Percentiles rank a stretch among this genome's conserved stretches.
Conservation (phyloP, 208 protist species). For the Trypanosomatidae sp. region DNA sequence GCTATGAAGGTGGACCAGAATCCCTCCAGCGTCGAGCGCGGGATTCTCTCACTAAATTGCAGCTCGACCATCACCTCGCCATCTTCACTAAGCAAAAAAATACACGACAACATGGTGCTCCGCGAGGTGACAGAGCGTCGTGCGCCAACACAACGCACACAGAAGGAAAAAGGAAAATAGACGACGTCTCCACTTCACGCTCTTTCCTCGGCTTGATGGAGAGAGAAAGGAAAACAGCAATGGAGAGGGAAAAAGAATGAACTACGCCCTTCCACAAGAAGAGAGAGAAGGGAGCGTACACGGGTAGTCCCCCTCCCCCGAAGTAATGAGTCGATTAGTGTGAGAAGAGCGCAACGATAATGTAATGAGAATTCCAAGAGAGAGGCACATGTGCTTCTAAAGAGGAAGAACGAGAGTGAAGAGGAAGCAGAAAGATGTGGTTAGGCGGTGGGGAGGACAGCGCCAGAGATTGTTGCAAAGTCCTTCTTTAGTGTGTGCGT, state of each 20-base stretch:
- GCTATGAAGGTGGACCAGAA: conserved; percentile 77
- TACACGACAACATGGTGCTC: conserved; percentile 56
- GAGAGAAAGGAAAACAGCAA: background rate
- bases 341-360: background rate
- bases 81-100: conserved; percentile 73
- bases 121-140: background rate
- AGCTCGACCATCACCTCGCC: conserved; percentile 91
- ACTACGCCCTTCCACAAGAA: background rate
- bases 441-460: background rate
- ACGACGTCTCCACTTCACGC: background rate
- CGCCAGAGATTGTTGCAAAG: background rate
- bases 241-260: background rate
- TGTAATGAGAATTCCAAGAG: background rate
- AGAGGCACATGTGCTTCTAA: background rate
- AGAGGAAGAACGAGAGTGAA: background rate
- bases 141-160: background rate
- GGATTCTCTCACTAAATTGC: conserved; percentile 74
- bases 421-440: background rate
- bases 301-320: background rate
- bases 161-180: background rate
- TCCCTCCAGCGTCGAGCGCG: conserved; percentile 61
- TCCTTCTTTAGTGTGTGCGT: background rate
- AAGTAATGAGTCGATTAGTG: background rate
- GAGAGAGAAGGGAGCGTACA: background rate
- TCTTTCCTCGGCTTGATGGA: background rate